These are phyloP conservation scores for Tubosaeta sp. DNA, from an alignment of 768 basidiomycete species.

Conservation along the genomic window DNA sequence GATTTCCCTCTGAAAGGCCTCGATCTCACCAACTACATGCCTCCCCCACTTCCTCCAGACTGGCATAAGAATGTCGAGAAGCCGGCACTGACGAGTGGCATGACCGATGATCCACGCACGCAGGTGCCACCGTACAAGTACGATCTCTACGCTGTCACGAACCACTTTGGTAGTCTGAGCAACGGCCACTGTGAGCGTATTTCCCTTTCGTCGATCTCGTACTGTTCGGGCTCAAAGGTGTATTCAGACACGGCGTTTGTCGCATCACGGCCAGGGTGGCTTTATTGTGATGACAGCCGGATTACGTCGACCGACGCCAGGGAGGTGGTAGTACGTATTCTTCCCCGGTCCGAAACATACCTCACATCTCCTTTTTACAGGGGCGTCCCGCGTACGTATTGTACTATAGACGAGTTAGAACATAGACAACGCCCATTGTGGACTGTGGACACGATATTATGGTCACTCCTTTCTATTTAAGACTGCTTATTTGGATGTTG, in stretches of 20 bases:
- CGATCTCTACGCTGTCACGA: conserved; percentile 93
- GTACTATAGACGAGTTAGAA: conserved; percentile 65
- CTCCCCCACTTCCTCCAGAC: conserved; percentile 68
- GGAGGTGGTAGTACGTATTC: conserved; percentile 74
- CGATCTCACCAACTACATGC: conserved; percentile 80
- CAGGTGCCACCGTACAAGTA: conserved; percentile 90
- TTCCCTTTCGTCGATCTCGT: neutral
- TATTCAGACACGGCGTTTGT: conserved; percentile 86
- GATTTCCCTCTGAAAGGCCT: conserved; percentile 73
- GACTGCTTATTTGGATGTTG: conserved; percentile 1
- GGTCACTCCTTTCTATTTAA: conserved; percentile 19
- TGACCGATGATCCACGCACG: conserved; percentile 66
- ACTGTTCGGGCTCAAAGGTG: neutral
- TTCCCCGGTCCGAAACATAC: neutral
- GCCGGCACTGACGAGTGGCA: conserved; percentile 14
- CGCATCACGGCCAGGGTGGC: conserved; percentile 82
- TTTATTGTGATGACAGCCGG: conserved; percentile 92
- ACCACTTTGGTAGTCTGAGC: conserved; percentile 91
- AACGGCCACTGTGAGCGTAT: conserved; percentile 87
- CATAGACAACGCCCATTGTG: conserved; percentile 9
- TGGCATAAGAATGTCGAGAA: conserved; percentile 49
- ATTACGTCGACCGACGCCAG: conserved; percentile 67
- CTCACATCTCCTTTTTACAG: conserved; percentile 36
- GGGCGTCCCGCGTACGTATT: conserved; percentile 71
- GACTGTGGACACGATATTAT: neutral